A percentile compares a stretch with the other conserved stretches of the same genome.
Conservation (phyloP, 345 rosid species). For the Syzygium aromaticum region DNA sequence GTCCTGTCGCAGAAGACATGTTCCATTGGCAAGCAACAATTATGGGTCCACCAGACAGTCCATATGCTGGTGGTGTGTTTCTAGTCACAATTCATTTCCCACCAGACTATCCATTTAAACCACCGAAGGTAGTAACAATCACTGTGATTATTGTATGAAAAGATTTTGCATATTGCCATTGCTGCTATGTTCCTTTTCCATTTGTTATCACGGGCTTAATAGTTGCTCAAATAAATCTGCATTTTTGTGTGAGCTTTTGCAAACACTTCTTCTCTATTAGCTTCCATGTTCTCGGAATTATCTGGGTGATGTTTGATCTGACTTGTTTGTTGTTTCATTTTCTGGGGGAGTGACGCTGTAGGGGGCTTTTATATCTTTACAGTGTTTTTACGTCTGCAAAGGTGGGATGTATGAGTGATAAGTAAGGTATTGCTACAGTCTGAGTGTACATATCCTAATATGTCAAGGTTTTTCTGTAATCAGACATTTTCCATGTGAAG, state of each 20-base stretch:
- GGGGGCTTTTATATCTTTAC: background rate
- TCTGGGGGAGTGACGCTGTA: background rate
- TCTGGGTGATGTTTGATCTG: background rate
- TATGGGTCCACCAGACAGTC: slow-evolving; percentile 57
- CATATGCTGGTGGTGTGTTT: slow-evolving; percentile 47
- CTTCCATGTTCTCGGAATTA: background rate
- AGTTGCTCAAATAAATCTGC: background rate
- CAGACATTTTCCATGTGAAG: background rate
- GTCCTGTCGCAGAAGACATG: slow-evolving; percentile 52
- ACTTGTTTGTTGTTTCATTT: background rate
- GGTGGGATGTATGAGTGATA: background rate
- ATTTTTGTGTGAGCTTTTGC: background rate
- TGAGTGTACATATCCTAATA: background rate
- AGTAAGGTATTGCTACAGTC: background rate
- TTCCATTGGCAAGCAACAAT: slow-evolving; percentile 62
- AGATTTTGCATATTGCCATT: background rate
- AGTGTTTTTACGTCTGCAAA: background rate
- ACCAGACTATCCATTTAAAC: slow-evolving; percentile 53
- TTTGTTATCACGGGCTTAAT: background rate
- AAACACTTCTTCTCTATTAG: background rate
- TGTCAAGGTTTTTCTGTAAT: background rate
- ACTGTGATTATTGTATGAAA: background rate
- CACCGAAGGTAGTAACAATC: slow-evolving; percentile 33
- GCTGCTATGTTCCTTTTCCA: background rate
- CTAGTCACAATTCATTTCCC: slow-evolving; percentile 51